Evolutionary conservation across 768 basidiomycete species (phyloP), one percentile per base, ranked within the genome.

Genomic region (Dentipellis sp.): DNA sequence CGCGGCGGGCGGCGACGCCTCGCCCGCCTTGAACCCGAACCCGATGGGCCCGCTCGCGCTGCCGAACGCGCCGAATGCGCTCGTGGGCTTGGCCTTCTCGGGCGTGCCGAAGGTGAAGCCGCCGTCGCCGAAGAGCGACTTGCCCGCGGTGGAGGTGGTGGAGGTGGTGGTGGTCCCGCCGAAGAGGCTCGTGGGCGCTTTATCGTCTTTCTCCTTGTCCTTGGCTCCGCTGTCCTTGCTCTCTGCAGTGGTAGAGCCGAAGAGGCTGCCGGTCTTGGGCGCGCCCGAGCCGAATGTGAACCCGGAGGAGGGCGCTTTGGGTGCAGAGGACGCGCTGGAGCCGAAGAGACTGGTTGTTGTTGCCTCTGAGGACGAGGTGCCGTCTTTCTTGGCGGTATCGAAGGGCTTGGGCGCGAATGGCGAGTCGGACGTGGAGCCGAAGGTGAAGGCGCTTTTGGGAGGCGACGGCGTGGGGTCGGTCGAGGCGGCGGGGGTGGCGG

Each of bases 21-120:
- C 54, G 10, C 64, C 62, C 10, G 71, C 61, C 17, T 69, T 65
- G 63, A 66, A 72, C 12, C 75, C 79, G 61, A 81, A 86, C 9
- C 74, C 75, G 59, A 85, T 85, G 52, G 22, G 37, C 34, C 54
- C 39, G 19, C 42, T 36, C 17, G 36, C 11, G 3, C 50, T 39
- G 4, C 61, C 56, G 22, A 56, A 61, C n/a, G 42, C 10, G 37
- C 52, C 53, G 52, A 34, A 38, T 6, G 42, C 16, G 17, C 53
- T 2, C 1, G 42, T 22, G 11, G 50, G 11, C 34, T 37, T 37
- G 16, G 16, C n/a, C 47, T 49, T 49, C 48, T 17, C 10, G 8
- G 48, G 48, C 22, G 48, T 49, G 17, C 14, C 22, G 48, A 34
- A 22, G 2, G 17, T 34, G 22, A 23, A 21, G 53, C 39, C 23